Percentiles rank a stretch among this genome's conserved stretches.
Evolutionary conservation across 345 rosid species (phyloP).

Genomic region (Noccaea bulbosa): DNA sequence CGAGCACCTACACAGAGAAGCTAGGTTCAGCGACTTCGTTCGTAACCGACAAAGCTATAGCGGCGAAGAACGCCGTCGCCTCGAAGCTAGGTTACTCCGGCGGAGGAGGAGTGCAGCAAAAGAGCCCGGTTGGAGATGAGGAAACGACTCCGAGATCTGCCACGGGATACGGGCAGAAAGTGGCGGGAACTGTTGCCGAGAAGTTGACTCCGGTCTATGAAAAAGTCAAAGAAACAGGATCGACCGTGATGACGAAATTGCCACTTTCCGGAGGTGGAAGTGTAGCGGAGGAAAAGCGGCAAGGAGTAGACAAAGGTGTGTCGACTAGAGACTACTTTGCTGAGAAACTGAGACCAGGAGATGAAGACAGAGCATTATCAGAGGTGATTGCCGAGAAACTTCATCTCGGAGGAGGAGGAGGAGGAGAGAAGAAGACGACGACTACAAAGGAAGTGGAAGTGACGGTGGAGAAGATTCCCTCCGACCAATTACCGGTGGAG

Average conservation of each 20-base stretch:
- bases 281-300: constrained; percentile 10
- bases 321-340: constrained; percentile 54
- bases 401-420: constrained; percentile 44
- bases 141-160: constrained; percentile 14
- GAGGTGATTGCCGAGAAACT: constrained; percentile 60
- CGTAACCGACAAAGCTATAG: constrained; percentile 51
- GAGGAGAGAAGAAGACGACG: constrained; percentile 43
- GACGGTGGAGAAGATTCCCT: constrained; percentile 46
- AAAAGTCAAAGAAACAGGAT: constrained; percentile 55
- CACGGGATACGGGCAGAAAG: constrained; percentile 56
- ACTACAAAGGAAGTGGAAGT: constrained; percentile 57
- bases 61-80: constrained; percentile 56
- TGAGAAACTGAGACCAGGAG: constrained; percentile 79
- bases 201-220: constrained; percentile 56
- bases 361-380: constrained; percentile 69
- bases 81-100: constrained; percentile 60
- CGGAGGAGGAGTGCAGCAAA: neutral
- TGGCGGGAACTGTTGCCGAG: constrained; percentile 49
- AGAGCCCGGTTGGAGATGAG: constrained; percentile 1
- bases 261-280: constrained; percentile 37
- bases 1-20: constrained; percentile 49
- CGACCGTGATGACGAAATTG: constrained; percentile 42
- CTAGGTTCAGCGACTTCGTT: constrained; percentile 52
- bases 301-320: constrained; percentile 49
- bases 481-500: constrained; percentile 26